Conservation (phyloP, 345 rosid species). For the Nephelium lappaceum region DNA sequence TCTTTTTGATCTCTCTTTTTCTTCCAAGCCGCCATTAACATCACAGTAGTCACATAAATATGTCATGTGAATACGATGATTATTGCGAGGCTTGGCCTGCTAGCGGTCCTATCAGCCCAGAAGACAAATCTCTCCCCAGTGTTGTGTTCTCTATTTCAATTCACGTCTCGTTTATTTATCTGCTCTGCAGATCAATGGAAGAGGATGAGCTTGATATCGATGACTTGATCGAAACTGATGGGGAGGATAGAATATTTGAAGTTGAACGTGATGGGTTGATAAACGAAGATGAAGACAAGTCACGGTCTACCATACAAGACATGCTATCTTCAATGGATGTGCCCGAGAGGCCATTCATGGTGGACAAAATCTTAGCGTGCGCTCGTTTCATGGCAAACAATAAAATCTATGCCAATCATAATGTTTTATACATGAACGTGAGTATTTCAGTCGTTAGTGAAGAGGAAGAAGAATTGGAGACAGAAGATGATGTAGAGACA, state of each 20-base stretch:
- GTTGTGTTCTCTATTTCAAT: background rate
- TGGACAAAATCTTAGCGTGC: background rate
- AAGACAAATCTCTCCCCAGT: background rate
- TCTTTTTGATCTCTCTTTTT: no score
- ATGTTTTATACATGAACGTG: background rate
- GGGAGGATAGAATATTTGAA: background rate
- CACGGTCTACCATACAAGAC: background rate
- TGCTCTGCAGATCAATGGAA: background rate
- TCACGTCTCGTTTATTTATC: background rate
- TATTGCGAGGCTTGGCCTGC: background rate
- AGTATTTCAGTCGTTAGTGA: background rate
- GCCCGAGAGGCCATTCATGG: background rate
- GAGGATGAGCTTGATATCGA: background rate
- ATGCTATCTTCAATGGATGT: background rate
- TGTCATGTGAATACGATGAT: background rate
- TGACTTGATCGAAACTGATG: background rate
- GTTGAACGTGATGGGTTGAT: background rate
- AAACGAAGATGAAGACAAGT: background rate
- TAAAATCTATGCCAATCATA: background rate
- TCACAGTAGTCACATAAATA: no score
- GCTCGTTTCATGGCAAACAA: background rate
- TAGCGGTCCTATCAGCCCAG: background rate
- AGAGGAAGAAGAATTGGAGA: slow-evolving; percentile 51
- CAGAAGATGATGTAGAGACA: background rate
- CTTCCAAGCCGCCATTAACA: no score